Percentiles rank a stretch among this genome's conserved stretches.
These are phyloP conservation scores for Agrocybe pediades DNA, from an alignment of 768 basidiomycete species.

Conservation along the genomic window DNA sequence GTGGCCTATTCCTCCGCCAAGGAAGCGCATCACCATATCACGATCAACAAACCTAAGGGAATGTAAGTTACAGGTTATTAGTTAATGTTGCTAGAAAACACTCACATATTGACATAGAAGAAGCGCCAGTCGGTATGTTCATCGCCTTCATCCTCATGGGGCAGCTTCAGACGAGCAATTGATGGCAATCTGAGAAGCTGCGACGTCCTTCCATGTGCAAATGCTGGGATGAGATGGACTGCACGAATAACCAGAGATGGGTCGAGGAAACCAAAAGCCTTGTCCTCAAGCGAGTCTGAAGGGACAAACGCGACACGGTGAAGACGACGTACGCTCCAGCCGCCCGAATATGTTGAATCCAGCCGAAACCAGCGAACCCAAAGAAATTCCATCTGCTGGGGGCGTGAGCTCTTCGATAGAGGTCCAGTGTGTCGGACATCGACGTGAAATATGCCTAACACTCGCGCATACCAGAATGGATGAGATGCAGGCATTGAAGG, in stretches of 20 bases:
- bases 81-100: background rate
- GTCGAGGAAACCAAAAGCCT: constrained; percentile 36
- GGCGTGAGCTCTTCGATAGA: background rate
- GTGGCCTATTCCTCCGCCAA: constrained; percentile 15
- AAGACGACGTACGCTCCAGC: constrained; percentile 29
- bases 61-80: background rate
- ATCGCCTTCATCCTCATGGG: constrained; percentile 2
- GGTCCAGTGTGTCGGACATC: constrained; percentile 16
- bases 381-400: constrained; percentile 36
- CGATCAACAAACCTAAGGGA: constrained; percentile 36
- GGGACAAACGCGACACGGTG: constrained; percentile 39
- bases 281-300: constrained; percentile 16
- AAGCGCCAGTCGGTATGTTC: constrained; percentile 20
- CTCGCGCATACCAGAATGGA: constrained; percentile 25
- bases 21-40: constrained; percentile 35
- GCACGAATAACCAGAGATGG: constrained; percentile 31
- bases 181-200: background rate
- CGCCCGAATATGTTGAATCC: constrained; percentile 24
- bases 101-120: constrained; percentile 40
- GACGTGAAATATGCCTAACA: constrained; percentile 23
- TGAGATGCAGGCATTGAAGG: constrained; percentile 11
- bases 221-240: constrained; percentile 35
- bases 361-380: constrained; percentile 41
- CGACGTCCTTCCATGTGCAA: constrained; percentile 23
- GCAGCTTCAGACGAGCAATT: too few species aligned